phyloP scores from a whole-genome alignment of 257 asterid species.

The Dorcoceras hygrometricum region DNA sequence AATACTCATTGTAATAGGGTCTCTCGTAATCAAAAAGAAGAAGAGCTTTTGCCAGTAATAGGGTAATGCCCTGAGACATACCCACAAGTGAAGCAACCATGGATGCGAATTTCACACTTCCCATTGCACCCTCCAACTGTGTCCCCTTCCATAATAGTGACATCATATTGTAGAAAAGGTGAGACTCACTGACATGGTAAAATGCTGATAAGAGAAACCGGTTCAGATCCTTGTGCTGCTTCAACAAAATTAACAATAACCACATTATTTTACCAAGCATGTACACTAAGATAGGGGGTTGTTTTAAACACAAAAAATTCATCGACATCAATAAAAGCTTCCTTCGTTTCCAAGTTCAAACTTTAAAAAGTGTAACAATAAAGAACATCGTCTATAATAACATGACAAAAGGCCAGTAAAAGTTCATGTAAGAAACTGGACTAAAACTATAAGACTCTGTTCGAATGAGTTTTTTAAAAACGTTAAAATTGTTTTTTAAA shows the following conservation, averaged over 20 bases:
- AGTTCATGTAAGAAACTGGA: neutral
- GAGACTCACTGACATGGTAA: conserved; percentile 77
- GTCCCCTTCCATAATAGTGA: conserved; percentile 94
- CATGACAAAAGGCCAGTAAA: neutral
- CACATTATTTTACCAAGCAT: neutral
- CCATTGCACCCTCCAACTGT: conserved; percentile 74
- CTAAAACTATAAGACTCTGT: too few relatives aligned
- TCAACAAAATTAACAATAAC: too few relatives aligned
- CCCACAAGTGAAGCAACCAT: conserved; percentile 70
- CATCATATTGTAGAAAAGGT: conserved; percentile 84
- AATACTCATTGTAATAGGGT: conserved; percentile 69
- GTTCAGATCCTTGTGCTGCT: too few relatives aligned
- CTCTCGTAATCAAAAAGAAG: conserved; percentile 54
- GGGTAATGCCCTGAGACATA: conserved; percentile 82
- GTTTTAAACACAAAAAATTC: too few relatives aligned
- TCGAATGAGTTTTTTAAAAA: too few relatives aligned
- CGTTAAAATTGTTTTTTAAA: too few relatives aligned
- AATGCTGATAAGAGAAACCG: too few relatives aligned
- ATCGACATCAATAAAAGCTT: neutral
- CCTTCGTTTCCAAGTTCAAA: neutral
- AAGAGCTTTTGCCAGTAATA: conserved; percentile 63
- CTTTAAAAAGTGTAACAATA: neutral
- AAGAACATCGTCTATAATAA: neutral
- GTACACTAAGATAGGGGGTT: neutral
- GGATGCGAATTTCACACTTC: conserved; percentile 66